Percentiles rank a stretch among this genome's conserved stretches.
Conservation (phyloP, 2,329 filamentous ascomycete genomes). For the Dactylonectria macrodidyma region DNA sequence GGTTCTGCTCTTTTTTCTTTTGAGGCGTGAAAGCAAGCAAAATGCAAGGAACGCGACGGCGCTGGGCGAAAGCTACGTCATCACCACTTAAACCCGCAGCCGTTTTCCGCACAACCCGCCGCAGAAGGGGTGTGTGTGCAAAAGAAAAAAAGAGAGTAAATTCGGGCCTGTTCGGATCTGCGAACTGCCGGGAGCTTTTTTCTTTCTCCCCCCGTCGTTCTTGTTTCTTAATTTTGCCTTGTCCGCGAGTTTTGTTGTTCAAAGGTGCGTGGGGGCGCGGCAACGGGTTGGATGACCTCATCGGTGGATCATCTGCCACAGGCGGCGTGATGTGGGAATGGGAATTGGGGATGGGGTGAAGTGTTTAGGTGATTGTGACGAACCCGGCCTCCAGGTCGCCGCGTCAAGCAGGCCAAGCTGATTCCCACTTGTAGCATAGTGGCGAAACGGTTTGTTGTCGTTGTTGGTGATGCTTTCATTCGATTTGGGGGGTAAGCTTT, state of each 20-base stretch:
- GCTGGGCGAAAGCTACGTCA: conserved; percentile 21
- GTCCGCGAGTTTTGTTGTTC: neutral
- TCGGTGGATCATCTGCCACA: conserved; percentile 44
- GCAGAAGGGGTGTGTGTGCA: neutral
- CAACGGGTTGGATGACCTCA: conserved; percentile 40
- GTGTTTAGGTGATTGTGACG: conserved; percentile 1
- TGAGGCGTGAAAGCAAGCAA: neutral
- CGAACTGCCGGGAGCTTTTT: neutral
- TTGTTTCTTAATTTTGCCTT: neutral
- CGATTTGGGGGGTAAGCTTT: neutral
- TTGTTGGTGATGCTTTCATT: neutral
- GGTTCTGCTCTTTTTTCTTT: neutral
- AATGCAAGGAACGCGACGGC: conserved; percentile 24
- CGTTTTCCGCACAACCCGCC: neutral
- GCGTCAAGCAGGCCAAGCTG: conserved; percentile 16
- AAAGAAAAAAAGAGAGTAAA: no score
- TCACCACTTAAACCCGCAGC: neutral
- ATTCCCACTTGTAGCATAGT: conserved; percentile 16
- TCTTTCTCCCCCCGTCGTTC: no score
- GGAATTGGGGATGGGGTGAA: conserved; percentile 6
- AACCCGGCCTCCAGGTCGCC: neutral
- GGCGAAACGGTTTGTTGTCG: conserved; percentile 18
- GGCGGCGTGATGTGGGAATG: conserved; percentile 37
- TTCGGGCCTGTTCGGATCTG: neutral
- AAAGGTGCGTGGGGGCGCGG: conserved; percentile 16